These are phyloP conservation scores for Gentiana straminea DNA, from an alignment of 257 asterid species.

Conservation along the genomic window DNA sequence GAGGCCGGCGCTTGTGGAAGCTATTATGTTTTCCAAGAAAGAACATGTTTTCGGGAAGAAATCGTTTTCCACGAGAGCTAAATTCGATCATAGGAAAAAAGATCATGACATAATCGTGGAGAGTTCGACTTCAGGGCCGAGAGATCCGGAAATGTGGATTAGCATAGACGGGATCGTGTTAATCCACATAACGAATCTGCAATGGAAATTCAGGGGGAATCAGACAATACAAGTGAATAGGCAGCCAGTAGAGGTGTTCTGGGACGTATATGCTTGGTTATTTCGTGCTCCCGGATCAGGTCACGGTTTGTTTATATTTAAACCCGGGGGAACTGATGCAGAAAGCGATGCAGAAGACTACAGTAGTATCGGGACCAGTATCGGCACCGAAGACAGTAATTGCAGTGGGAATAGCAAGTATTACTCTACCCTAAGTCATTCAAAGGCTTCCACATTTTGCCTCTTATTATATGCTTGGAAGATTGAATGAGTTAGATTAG, in stretches of 20 bases:
- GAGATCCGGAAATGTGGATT: slow-evolving; percentile 97
- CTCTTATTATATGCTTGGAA: slow-evolving; percentile 63
- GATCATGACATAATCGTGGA: slow-evolving; percentile 88
- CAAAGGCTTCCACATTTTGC: slow-evolving; percentile 36
- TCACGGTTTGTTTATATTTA: slow-evolving; percentile 70
- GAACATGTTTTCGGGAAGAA: slow-evolving; percentile 81
- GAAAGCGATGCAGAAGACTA: slow-evolving; percentile 45
- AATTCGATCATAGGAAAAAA: slow-evolving; percentile 43
- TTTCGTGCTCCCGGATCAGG: slow-evolving; percentile 51
- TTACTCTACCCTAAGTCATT: slow-evolving; percentile 32
- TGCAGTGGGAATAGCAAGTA: slow-evolving; percentile 45
- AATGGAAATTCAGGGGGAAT: slow-evolving; percentile 96
- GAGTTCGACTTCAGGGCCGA: slow-evolving; percentile 57
- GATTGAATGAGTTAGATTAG: slow-evolving; percentile 27
- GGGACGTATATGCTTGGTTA: slow-evolving; percentile 93
- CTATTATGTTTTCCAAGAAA: slow-evolving; percentile 51
- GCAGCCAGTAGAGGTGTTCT: slow-evolving; percentile 69
- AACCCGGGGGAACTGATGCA: slow-evolving; percentile 39
- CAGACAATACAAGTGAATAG: slow-evolving; percentile 68
- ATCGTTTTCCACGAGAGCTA: slow-evolving; percentile 73
- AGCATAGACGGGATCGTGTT: slow-evolving; percentile 89
- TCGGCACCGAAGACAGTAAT: slow-evolving; percentile 20
- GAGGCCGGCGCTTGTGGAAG: slow-evolving; percentile 67
- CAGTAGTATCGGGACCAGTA: slow-evolving; percentile 12
- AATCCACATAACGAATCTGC: slow-evolving; percentile 69